Percentiles rank a stretch among this genome's conserved stretches.
Conservation (phyloP, 345 rosid genomes). For the Citrus australasica region DNA sequence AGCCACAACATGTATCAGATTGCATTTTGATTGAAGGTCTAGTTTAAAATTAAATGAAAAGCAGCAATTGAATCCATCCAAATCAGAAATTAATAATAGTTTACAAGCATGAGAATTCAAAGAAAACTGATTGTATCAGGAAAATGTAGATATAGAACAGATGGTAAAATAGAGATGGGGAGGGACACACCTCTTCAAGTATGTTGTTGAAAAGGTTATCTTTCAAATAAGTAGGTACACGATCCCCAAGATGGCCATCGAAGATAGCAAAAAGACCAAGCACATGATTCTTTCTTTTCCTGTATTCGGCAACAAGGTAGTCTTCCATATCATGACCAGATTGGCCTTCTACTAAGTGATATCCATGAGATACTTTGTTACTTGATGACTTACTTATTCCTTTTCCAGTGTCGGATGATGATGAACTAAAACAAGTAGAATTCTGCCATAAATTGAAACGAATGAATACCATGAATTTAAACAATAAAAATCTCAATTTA, state of each 20-base stretch:
- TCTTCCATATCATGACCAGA: conserved; percentile 71
- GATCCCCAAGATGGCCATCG: conserved; percentile 63
- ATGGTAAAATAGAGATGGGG: neutral
- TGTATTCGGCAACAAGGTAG: conserved; percentile 54
- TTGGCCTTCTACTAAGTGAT: conserved; percentile 53
- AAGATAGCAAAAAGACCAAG: conserved; percentile 57
- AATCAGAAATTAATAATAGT: neutral
- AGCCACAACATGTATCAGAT: neutral
- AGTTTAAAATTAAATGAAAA: neutral
- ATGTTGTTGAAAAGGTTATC: conserved; percentile 52
- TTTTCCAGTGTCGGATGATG: conserved; percentile 40
- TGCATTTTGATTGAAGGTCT: neutral
- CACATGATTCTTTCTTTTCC: conserved; percentile 37
- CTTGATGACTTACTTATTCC: conserved; percentile 40
- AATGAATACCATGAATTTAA: neutral
- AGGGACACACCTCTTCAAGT: conserved; percentile 35
- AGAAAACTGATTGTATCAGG: neutral
- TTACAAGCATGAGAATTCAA: neutral
- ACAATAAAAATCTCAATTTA: too few relatives aligned
- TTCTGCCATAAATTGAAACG: conserved; percentile 18
- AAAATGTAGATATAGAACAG: neutral
- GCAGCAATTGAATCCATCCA: neutral
- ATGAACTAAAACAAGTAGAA: conserved; percentile 33
- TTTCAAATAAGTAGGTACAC: conserved; percentile 49
- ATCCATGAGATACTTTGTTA: conserved; percentile 44